Evolutionary conservation across 108 stramenopile species (phyloP), one percentile per base, ranked within the genome.

Genomic region (Nitzschia sp.): DNA sequence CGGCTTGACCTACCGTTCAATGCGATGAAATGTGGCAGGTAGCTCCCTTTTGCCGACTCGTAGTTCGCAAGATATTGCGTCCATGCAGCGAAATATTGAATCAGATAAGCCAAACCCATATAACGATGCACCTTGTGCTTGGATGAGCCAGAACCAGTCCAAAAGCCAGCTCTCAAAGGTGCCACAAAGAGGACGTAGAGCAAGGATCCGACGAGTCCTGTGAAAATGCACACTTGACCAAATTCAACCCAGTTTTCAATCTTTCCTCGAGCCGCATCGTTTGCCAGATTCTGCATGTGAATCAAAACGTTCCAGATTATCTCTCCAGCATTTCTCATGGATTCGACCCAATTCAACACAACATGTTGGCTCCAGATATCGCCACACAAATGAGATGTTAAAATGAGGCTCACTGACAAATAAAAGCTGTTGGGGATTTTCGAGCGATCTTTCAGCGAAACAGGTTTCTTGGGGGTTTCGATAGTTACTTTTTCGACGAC

Each of bases 71-170:
- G 22, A 52, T 65, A 78, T 28, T 72, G 70, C 21, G 66, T 28
- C 77, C 77, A 78, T n/a, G 71, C 71, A 2, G 63, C 29, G 21
- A 71, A 38, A 33, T 78, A 78, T 38, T 78, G 77, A 13, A 68
- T 45, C 19, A 78, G 58, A 45, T 59, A 78, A 0, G 48, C 11
- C 16, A 78, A 32, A 41, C 77, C 77, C 71, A 71, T 72, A 45
- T 72, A 78, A 29, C 77, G 70, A 68, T 78, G 77, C 23, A 71
- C 31, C 28, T 53, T 53, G 50, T 78, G 77, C 44, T 54, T 52
- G 1, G 35, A 53, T 27, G 77, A 57, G 28, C 71, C 36, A 2
- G 31, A 22, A 34, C 70, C 71, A 13, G 77, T 78, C 77, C 77
- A 78, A 22, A 78, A 66, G 19, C 77, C 77, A 29, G 70, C 77